Evolutionary conservation across 2,329 filamentous ascomycete species (phyloP).

Genomic region (Alternaria sp.): DNA sequence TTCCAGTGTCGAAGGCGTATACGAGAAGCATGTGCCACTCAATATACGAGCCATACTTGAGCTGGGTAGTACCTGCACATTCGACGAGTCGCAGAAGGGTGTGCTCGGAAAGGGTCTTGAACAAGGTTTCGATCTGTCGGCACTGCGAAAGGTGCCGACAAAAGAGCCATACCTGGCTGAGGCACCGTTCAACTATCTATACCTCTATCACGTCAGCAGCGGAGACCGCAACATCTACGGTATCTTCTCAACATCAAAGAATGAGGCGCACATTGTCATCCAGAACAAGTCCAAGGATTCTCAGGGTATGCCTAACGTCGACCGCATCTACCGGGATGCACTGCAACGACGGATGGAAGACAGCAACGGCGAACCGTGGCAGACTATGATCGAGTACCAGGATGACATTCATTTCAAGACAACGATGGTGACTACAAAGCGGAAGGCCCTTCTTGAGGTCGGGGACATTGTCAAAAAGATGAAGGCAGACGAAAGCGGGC

Average conservation of each 20-base stretch:
- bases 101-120: constrained; percentile 92
- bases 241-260: constrained; percentile 81
- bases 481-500: constrained; percentile 79
- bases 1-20: constrained; percentile 93
- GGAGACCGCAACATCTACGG: constrained; percentile 94
- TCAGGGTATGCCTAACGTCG: constrained; percentile 87
- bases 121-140: constrained; percentile 85
- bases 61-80: constrained; percentile 88
- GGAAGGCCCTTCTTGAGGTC: constrained; percentile 88
- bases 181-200: constrained; percentile 80
- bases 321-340: constrained; percentile 84
- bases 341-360: constrained; percentile 70
- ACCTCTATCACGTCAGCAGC: constrained; percentile 88
- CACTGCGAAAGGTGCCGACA: constrained; percentile 70
- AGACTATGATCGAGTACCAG: constrained; percentile 85
- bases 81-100: constrained; percentile 87
- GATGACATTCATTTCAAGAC: constrained; percentile 84
- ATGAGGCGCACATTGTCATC: constrained; percentile 86
- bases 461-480: constrained; percentile 89
- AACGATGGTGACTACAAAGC: constrained; percentile 83
- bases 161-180: constrained; percentile 79
- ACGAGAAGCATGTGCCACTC: constrained; percentile 90
- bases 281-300: constrained; percentile 81
- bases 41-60: constrained; percentile 86
- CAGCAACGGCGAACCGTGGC: constrained; percentile 72